Evolutionary conservation across 306 rosid species (phyloP), one percentile per base, ranked within the genome.

Genomic region (Cucurbita argyrosperma): DNA sequence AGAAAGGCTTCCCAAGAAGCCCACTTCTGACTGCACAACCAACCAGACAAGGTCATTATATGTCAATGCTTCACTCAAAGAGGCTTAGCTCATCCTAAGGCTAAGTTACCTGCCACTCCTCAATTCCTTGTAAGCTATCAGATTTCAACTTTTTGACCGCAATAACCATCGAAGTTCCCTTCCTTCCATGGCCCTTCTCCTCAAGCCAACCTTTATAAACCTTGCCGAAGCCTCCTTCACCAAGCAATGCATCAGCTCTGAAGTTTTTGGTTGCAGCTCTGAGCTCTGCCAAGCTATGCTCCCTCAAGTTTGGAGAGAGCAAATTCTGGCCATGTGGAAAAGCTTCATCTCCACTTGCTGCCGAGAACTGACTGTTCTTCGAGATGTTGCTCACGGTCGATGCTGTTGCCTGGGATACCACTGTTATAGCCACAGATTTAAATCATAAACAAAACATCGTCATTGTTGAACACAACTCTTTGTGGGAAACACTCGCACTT

Each of bases 211-310:
- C 99, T 79, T 83, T 95, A 76, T 18, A 95, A 75, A 95, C 99
- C 77, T 83, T 88, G 16, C 99, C 97, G 60, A 95, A 95, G 19
- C 99, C 99, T 16, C 97, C 99, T 72, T 91, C 99, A 1, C 99
- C 99, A 56, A 95, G 96, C 11, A 95, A 77, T 0, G 92, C 78
- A 49, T 95, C 99, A 26, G 80, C 8, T 83, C 82, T 88, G 83
- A 95, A 95, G 85, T 88, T 89, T 80, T 60, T 91, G 72, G 99
- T 89, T 14, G 99, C 91, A 72, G 72, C 69, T 64, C 77, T 95
- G 78, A 95, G 74, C 75, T 95, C 96, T 0, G 87, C 85, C 73
- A 81, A 95, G 75, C 93, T 71, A 79, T 89, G 88, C 59, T 80
- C 54, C 88, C 90, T 91, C 79, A 91, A 75, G 79, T 83, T 87